Evolutionary conservation across 1,284 basidiomycete genomes (phyloP).

Genomic region (Quambalaria eucalypti): DNA sequence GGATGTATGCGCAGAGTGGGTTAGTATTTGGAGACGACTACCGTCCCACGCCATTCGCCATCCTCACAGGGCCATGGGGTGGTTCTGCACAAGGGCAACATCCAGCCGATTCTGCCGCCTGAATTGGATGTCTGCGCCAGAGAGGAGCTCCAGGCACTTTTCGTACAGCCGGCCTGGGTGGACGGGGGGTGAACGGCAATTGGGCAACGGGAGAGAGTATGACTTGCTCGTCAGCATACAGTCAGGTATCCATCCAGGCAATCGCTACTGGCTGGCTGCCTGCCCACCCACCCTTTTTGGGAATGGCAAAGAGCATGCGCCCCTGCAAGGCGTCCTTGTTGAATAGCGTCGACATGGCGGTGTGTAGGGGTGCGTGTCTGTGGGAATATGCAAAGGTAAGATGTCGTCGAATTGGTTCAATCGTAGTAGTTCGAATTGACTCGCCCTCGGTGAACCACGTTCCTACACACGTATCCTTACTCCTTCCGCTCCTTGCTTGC

Average conservation of each 20-base stretch:
- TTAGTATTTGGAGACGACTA: too few species aligned
- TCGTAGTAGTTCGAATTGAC: too few species aligned
- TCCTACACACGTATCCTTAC: too few species aligned
- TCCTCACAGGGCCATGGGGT: conserved; percentile 87
- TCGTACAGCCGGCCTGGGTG: conserved; percentile 83
- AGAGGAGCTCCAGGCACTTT: conserved; percentile 74
- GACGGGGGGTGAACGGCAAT: too few species aligned
- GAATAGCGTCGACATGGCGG: conserved; percentile 37
- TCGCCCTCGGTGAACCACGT: too few species aligned
- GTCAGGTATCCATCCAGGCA: background rate
- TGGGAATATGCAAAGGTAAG: background rate
- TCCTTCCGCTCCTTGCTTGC: background rate
- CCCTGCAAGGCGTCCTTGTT: conserved; percentile 51
- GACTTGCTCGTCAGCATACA: background rate
- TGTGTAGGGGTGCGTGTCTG: background rate
- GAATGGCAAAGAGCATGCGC: conserved; percentile 84
- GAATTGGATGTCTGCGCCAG: conserved; percentile 87
- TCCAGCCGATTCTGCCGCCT: conserved; percentile 79
- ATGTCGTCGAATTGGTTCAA: background rate
- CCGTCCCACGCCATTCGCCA: conserved; percentile 52
- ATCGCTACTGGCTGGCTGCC: too few species aligned
- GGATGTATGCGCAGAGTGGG: background rate
- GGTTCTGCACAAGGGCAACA: conserved; percentile 83
- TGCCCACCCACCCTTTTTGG: conserved; percentile 99
- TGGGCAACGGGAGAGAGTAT: background rate